Base-by-base conservation (phyloP, 2,329 filamentous ascomycete species). In the Ophiostoma sp. region DNA sequence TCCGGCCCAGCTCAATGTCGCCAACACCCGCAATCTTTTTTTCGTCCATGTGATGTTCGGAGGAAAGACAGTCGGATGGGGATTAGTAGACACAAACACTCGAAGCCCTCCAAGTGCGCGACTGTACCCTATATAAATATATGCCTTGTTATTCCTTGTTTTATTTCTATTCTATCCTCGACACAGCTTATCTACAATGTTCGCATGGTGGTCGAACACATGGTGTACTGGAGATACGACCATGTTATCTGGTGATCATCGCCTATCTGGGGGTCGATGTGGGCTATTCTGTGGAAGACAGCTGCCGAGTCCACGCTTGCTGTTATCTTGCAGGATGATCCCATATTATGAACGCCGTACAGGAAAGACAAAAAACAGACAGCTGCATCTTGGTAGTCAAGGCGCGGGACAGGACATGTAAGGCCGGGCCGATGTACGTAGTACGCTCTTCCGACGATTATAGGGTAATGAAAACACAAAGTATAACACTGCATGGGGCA, bases 181-280 rank as follows among this genome's bases (percentile, higher is more conserved):
- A 54, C 23, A 1, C 8, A 27, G 23, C 52, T 48, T 48, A 48
- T 48, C 44, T 48, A 48, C 44, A 8, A 23, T 27, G 52, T 27
- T 57, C 52, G 52, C 52, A 57, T 27, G 52, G n/a, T 57, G 20
- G 52, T n/a, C 52, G 52, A 57, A 23, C 10, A 57, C 52, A 57
- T 57, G 23, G 52, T 31, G 52, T 27, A 27, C n/a, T 13, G 52
- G 23, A 57, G 52, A 57, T 57, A 57, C 52, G 52, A 57, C 52
- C n/a, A 57, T 57, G 52, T 15, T 57, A 57, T 57, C 52, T 57
- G 52, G 52, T 57, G 52, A 57, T 57, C 52, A 57, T 31, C 52
- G 10, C 52, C 23, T 57, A 57, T 57, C 52, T 54, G 48, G 48
- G 48, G 15, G 23, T 57, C 20, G 52, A 57, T 57, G 52, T 27